These are phyloP conservation scores for Mariannaea sp. DNA, from an alignment of 2,329 filamentous ascomycete genomes.

Conservation along the genomic window DNA sequence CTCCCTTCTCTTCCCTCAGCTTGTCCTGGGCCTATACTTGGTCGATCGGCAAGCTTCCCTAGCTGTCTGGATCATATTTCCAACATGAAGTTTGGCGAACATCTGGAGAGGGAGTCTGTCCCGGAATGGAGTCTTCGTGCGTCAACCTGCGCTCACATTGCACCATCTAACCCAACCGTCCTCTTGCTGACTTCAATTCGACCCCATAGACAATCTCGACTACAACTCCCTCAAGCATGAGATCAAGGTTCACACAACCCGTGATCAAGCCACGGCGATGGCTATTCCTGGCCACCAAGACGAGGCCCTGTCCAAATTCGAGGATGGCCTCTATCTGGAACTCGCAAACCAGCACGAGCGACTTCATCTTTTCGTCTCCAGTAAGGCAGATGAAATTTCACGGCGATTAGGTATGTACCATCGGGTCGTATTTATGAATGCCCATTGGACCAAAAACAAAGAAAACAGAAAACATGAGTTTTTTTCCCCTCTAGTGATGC, in stretches of 20 bases:
- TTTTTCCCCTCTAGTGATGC: too few species aligned
- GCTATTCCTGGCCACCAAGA: slow-evolving; percentile 75
- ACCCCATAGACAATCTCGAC: slow-evolving; percentile 74
- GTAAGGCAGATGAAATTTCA: slow-evolving; percentile 79
- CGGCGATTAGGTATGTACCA: slow-evolving; percentile 69
- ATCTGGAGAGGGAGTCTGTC: slow-evolving; percentile 75
- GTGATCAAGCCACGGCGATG: slow-evolving; percentile 70
- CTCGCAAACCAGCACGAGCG: slow-evolving; percentile 77
- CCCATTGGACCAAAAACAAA: too few species aligned
- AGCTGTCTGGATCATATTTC: not conserved
- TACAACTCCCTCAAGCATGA: slow-evolving; percentile 86
- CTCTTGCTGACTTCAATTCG: slow-evolving; percentile 9
- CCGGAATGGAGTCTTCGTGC: slow-evolving; percentile 80
- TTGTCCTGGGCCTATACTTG: too few species aligned
- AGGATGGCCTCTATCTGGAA: slow-evolving; percentile 72
- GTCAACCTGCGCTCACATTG: slow-evolving; percentile 32
- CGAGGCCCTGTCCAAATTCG: slow-evolving; percentile 63
- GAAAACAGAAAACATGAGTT: too few species aligned
- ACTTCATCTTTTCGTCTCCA: slow-evolving; percentile 76
- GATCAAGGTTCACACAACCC: slow-evolving; percentile 80
- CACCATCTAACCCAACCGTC: not conserved
- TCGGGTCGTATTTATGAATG: not conserved
- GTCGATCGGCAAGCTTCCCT: slow-evolving; percentile 15
- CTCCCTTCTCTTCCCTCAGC: too few species aligned
- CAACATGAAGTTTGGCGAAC: slow-evolving; percentile 52